Evolutionary conservation across 2,329 filamentous ascomycete genomes (phyloP), one percentile per base, ranked within the genome.

Genomic region (Aphanocladium album): DNA sequence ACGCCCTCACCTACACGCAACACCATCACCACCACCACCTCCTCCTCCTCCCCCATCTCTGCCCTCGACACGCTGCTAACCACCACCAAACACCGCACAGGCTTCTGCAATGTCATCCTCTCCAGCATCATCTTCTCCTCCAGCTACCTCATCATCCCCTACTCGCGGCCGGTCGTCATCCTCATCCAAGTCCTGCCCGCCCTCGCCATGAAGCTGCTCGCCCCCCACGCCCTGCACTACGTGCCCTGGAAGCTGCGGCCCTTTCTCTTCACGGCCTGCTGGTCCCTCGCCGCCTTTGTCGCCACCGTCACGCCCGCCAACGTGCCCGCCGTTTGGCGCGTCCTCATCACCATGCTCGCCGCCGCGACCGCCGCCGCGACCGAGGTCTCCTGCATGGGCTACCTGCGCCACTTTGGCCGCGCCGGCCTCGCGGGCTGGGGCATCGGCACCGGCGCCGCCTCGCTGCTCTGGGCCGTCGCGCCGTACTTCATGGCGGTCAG

Each of bases 91-190:
- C 47, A 8, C 12, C 6, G 3, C 8, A 50, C 54, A 75, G 73
- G 70, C 53, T 62, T 74, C 57, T 65, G 65, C 55, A 74, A 70
- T 54, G 67, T 64, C 9, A 49, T 72, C 39, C 64, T 74, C 3
- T 67, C 71, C 0, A 69, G 67, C 54, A 66, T 73, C 47, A 67
- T 72, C 39, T 68, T 70, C 60, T 68, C 71, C 6, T 66, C 69
- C 55, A 72, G 72, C 60, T 74, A 75, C 49, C 71, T 74, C 63
- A 71, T 73, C 52, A 67, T 74, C 52, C 71, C 72, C 0, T 74
- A 71, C 49, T 67, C 72, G 1, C 67, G 69, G 37, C 68, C 70
- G 54, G 54, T 67, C 50, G 71, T 75, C 53, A 41, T 72, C 35
- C 62, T 74, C 46, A 67, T 75, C 30, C 70, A 74, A 52, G 63